Base-by-base conservation (phyloP, 2,329 filamentous ascomycete genomes). In the Calonectria naviculata region DNA sequence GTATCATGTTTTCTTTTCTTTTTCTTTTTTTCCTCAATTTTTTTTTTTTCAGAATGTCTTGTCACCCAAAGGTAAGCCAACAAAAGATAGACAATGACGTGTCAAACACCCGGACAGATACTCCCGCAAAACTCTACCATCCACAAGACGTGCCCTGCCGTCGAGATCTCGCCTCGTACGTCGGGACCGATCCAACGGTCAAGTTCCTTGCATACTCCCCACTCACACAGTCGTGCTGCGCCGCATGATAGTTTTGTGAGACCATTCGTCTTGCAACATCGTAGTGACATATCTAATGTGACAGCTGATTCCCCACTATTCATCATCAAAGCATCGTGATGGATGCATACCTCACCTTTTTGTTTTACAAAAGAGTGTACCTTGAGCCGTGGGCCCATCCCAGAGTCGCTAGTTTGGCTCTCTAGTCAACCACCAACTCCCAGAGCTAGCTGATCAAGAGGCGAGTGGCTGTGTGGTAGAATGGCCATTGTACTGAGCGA, bases 231-330 rank as follows among this genome's bases (percentile, higher is more conserved):
- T 54, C 34, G 65, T 72, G 64, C 65, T 71, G 68, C 61, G 62
- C 68, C 63, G 68, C 56, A 38, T 17, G 31, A 21, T 26, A 34
- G 21, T 38, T 41, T 67, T 65, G 75, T 70, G 72, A 76, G 74
- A 63, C 72, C 72, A 75, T 47, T 49, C 52, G 49, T 58, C 56
- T 68, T 54, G 47, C 54, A 63, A 61, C 61, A 52, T 49, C 44
- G 60, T 28, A 58, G 52, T 63, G 44, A 44, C 52, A 58, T 34
- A 8, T 36, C 24, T 24, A 41, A 44, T 71, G 65, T 66, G 74
- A 76, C 71, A 72, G 74, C 69, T 64, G 74, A 76, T 72, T 75
- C 67, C 75, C 75, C 75, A 74, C 74, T 42, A 15, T 60, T 34
- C 38, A 52, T 66, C 31, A 7, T 70, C 67, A 68, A 70, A 70